Base-by-base conservation (phyloP, 176 grass and related monocot species). In the Cenchrus fungigraminus region DNA sequence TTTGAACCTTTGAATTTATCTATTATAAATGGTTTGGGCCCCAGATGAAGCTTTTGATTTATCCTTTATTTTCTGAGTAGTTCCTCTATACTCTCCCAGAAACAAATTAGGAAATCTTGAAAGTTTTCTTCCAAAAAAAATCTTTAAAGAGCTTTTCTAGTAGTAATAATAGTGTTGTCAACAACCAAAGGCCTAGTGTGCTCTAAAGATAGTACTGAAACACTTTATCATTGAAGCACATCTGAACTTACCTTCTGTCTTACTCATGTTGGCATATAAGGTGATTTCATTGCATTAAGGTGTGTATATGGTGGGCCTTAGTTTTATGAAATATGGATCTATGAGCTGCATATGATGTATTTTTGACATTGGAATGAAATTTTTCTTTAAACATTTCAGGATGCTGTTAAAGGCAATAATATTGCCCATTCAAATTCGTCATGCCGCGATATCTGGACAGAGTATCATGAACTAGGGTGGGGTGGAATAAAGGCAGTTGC, bases 391-490 rank as follows among this genome's bases (percentile, higher is more conserved):
- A 62, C 53, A 60, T 85, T 86, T 76, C 94, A 99, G 97, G 91
- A 90, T 91, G 90, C 90, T 81, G 93, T 93, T 32, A 99, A 96
- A 87, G 97, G 91, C 31, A 92, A 81, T 72, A 93, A 79, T 79
- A 83, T 90, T 53, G 93, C 86, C 40, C 90, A 91, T 79, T 94
- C 91, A 72, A 99, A 92, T 87, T 57, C 76, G 4, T 92, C 97
- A 46, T 99, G 97, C 74, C 90, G 93, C 37, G 97, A 99, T 79
- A 87, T 99, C 55, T 99, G 97, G 97, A 99, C 97, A 32, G 97
- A 99, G 71, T 99, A 99, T 71, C 91, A 96, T 13, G 97, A 99
- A 79, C 86, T 99, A 59, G 94, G 97, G 25, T 96, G 91, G 88
- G 90, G 87, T 85, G 97, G 97, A 81, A 91, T 92, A 78, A 99